Percentiles rank a stretch among this genome's conserved stretches.
Conservation (phyloP, 225 moss, liverwort and hornwort species). For the Sphagnum tenellum region DNA sequence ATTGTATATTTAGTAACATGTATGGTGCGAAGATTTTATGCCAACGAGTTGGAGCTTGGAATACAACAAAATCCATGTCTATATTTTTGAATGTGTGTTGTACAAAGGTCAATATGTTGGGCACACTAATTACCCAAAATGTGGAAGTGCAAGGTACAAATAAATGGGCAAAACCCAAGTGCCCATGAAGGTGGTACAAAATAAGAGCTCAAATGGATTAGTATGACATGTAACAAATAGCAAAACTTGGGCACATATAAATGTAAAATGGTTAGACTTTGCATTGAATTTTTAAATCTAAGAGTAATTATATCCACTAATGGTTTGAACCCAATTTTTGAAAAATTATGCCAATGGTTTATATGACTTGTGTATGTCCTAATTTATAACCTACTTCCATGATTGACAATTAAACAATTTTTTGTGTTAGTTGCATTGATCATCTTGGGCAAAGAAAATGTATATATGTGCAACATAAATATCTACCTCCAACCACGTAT, state of each 20-base stretch:
- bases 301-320: background rate
- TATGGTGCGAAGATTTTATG: background rate
- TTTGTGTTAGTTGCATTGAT: no score
- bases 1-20: no score
- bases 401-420: no score
- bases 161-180: background rate
- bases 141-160: background rate
- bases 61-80: background rate
- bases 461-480: no score
- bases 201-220: background rate
- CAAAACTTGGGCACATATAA: background rate
- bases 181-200: slow-evolving; percentile 2
- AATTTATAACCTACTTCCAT: background rate
- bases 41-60: background rate
- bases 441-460: no score
- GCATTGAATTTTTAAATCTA: background rate
- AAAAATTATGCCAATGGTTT: background rate
- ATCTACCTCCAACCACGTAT: no score
- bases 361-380: background rate
- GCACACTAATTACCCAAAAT: background rate
- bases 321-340: background rate
- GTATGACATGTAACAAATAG: background rate
- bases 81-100: background rate
- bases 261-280: background rate
- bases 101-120: background rate